Conservation (phyloP, 192 early-diverging fungal genomes). For the Podila minutissima region DNA sequence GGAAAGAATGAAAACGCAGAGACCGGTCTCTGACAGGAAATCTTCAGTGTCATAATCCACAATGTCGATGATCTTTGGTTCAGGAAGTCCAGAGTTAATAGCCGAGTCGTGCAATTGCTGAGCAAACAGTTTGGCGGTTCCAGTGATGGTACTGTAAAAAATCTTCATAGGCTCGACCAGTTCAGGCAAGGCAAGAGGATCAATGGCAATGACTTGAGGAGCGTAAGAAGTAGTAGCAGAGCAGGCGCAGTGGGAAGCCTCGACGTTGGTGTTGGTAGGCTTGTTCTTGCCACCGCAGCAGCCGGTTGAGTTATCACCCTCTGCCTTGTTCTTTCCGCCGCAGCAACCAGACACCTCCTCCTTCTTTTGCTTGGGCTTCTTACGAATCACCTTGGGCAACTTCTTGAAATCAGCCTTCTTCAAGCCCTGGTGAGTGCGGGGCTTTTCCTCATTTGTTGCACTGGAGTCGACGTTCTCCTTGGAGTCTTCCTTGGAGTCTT, state of each 20-base stretch:
- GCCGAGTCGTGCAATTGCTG: constrained; percentile 50
- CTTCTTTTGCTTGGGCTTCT: constrained; percentile 49
- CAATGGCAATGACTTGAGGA: constrained; percentile 4
- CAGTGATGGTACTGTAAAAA: constrained; percentile 65
- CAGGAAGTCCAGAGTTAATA: constrained; percentile 17
- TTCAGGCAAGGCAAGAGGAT: constrained; percentile 30
- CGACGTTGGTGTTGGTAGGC: neutral
- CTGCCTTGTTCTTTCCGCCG: constrained; percentile 48
- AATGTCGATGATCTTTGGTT: constrained; percentile 62
- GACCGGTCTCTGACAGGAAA: constrained; percentile 61
- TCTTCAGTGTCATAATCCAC: constrained; percentile 73
- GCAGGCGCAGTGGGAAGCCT: constrained; percentile 10
- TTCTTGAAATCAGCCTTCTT: constrained; percentile 44
- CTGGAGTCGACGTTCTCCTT: neutral
- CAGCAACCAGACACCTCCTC: constrained; percentile 31
- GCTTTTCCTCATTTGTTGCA: constrained; percentile 23
- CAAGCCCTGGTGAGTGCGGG: constrained; percentile 32
- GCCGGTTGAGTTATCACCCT: constrained; percentile 33
- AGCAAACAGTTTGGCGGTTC: constrained; percentile 64
- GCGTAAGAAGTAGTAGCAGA: constrained; percentile 5
- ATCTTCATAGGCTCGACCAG: constrained; percentile 59
- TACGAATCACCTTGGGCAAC: constrained; percentile 48
- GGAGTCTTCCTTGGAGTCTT: constrained; percentile 6
- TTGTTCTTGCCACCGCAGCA: constrained; percentile 51
- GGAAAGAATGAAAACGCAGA: constrained; percentile 71